phyloP scores from a whole-genome alignment of 805 yeast species.

The Candida gorgasii region DNA sequence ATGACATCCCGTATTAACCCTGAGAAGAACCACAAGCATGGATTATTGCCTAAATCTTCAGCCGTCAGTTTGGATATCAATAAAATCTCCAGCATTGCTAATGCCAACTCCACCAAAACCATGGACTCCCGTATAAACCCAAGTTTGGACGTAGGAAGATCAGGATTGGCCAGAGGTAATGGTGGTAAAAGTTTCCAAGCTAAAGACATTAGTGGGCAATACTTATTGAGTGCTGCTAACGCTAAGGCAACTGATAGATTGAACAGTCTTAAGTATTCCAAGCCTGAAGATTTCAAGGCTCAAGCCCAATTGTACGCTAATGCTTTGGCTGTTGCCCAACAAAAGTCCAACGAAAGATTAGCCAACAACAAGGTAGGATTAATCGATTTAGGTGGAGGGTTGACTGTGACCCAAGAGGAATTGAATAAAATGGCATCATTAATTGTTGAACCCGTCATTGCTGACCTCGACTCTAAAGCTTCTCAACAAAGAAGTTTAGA shows the following conservation, averaged over 20 bases:
- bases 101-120: constrained; percentile 38
- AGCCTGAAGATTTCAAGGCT: constrained; percentile 36
- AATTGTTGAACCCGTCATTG: constrained; percentile 80
- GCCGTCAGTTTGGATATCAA: constrained; percentile 30
- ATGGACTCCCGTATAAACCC: constrained; percentile 45
- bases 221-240: constrained; percentile 50
- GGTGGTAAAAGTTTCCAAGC: constrained; percentile 38
- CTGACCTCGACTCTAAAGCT: constrained; percentile 71
- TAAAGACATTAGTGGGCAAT: constrained; percentile 46
- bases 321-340: constrained; percentile 78
- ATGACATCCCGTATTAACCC: constrained; percentile 50
- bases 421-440: constrained; percentile 77
- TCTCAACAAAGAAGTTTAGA: constrained; percentile 59
- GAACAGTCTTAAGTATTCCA: constrained; percentile 25
- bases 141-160: constrained; percentile 35
- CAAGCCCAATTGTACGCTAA: constrained; percentile 62
- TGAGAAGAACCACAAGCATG: constrained; percentile 33
- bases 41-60: constrained; percentile 30
- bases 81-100: constrained; percentile 37
- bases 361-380: constrained; percentile 49
- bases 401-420: constrained; percentile 71
- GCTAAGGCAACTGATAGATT: constrained; percentile 46
- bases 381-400: constrained; percentile 85
- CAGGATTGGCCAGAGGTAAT: constrained; percentile 40
- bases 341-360: constrained; percentile 59